Base-by-base conservation (phyloP, 2,329 filamentous ascomycete species). In the Botrytis cinerea region DNA sequence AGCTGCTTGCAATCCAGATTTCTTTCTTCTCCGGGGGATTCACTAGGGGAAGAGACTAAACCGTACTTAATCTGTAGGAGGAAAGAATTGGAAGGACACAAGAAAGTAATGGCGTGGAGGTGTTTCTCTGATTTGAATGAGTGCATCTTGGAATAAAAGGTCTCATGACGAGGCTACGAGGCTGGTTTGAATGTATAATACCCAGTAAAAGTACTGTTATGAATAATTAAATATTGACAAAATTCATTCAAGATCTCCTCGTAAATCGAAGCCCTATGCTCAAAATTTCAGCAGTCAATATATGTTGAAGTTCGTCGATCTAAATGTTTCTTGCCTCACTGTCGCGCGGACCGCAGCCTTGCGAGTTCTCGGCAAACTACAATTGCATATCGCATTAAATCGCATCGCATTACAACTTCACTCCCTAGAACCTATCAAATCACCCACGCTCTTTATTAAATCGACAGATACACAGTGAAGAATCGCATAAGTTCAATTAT, bases 401-500 rank as follows among this genome's bases (percentile, higher is more conserved):
- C n/a, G 16, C 35, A 68, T 28, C 25, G 8, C 66, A 43, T 32
- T 5, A 68, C 25, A 25, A 57, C 25, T 20, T 59, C 66, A 43
- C 32, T 57, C 12, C n/a, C n/a, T 45, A 59, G 18, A 57, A 69
- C 12, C 18, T 45, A 54, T 38, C 6, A 43, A 43, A 54, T 4
- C 22, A 14, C 6, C 35, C 35, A 28, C 9, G 7, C n/a, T 18
- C 14, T 28, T 40, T 10, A 18, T 43, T 22, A 25, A 57, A 68
- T 51, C 18, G 32, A 20, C 22, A 32, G 43, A 40, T 28, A n/a
- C 6, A 40, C 8, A 10, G 43, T 7, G 12, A 25, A 43, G 18
- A 59, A 8, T 25, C 25, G 5, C n/a, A 68, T 66, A 43, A 8
- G 22, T 9, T n/a, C 38, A 71, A 78, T 62, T 38, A 87, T 89